Conservation (phyloP, 2,329 filamentous ascomycete species). For the Cladophialophora psammophila region DNA sequence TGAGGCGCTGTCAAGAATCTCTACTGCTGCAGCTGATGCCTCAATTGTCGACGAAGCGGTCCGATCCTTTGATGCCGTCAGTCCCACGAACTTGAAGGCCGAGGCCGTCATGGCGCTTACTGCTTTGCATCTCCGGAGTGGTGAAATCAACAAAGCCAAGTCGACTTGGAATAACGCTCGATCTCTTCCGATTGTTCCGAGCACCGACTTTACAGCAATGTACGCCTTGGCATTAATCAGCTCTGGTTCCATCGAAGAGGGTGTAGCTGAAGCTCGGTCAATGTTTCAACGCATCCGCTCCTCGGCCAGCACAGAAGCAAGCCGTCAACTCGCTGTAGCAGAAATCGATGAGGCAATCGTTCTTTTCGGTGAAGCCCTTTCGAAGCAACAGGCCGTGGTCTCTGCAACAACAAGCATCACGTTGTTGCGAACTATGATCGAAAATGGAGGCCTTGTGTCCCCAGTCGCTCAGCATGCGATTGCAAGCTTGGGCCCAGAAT, state of each 20-base stretch:
- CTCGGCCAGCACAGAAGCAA: constrained; percentile 54
- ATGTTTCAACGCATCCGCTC: constrained; percentile 87
- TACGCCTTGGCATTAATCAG: constrained; percentile 87
- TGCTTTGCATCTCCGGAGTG: constrained; percentile 83
- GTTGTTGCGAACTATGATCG: constrained; percentile 69
- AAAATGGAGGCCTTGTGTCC: constrained; percentile 68
- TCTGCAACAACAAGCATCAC: constrained; percentile 64
- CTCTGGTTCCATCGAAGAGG: constrained; percentile 83
- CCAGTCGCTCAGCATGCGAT: constrained; percentile 67
- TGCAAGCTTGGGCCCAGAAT: constrained; percentile 66
- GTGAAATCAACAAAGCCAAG: constrained; percentile 77
- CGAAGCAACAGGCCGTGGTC: constrained; percentile 59
- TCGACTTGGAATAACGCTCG: constrained; percentile 81
- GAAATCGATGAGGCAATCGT: constrained; percentile 88
- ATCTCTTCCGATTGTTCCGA: constrained; percentile 54
- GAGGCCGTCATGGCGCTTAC: constrained; percentile 77
- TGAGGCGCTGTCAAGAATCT: constrained; percentile 74
- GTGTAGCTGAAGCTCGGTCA: constrained; percentile 76
- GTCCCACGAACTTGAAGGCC: constrained; percentile 57
- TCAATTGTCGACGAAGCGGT: constrained; percentile 73
- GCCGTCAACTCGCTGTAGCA: constrained; percentile 67
- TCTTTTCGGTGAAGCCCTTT: constrained; percentile 67
- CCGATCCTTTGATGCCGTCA: constrained; percentile 68
- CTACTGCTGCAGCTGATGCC: constrained; percentile 79
- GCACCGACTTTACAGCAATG: constrained; percentile 77